Conservation (phyloP, 345 rosid genomes). For the Eucalyptus leucophloia region DNA sequence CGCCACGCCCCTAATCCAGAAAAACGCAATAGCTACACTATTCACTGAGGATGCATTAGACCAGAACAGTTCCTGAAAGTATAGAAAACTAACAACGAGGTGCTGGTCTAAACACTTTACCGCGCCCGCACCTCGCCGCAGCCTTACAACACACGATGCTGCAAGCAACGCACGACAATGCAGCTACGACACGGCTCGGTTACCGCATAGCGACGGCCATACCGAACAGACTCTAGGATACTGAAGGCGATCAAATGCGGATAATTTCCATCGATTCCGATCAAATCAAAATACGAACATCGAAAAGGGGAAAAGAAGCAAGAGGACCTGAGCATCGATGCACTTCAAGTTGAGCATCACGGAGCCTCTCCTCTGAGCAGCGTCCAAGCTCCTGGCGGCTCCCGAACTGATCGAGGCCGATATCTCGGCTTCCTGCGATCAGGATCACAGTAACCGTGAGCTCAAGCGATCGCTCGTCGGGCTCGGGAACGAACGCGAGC, state of each 20-base stretch:
- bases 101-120: neutral
- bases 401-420: conserved; percentile 64
- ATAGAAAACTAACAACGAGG: neutral
- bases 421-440: conserved; percentile 68
- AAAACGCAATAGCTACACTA: neutral
- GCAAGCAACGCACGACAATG: neutral
- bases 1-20: neutral
- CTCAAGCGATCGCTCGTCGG: neutral
- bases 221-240: neutral
- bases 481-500: neutral
- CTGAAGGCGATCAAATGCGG: neutral
- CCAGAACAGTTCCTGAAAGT: neutral
- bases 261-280: neutral
- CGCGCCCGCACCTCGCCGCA: neutral
- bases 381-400: conserved; percentile 46
- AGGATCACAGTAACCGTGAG: neutral
- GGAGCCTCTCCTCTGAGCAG: conserved; percentile 65
- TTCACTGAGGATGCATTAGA: neutral
- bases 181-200: neutral
- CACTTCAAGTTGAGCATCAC: conserved; percentile 73
- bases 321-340: conserved; percentile 56
- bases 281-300: neutral
- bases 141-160: neutral
- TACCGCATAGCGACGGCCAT: neutral
- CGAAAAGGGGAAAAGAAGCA: neutral